These are phyloP conservation scores for Candida multigemmis DNA, from an alignment of 805 yeast genomes.

Conservation along the genomic window DNA sequence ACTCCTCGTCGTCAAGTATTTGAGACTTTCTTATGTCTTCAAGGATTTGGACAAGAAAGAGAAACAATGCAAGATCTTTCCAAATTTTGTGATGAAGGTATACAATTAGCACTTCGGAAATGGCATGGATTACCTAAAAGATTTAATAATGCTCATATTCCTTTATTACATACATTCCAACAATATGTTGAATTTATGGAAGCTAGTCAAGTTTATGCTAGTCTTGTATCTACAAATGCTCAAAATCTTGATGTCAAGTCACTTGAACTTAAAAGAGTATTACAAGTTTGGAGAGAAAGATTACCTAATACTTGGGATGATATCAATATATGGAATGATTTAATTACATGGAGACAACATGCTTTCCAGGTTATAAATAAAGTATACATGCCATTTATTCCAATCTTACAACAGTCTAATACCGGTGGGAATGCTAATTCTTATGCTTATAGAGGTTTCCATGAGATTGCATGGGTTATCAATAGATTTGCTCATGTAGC, in stretches of 20 bases:
- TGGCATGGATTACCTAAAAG: conserved; percentile 87
- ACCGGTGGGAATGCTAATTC: conserved; percentile 74
- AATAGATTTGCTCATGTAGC: conserved; percentile 98
- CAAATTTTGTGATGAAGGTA: conserved; percentile 89
- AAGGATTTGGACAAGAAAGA: conserved; percentile 86
- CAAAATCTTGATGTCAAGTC: conserved; percentile 88
- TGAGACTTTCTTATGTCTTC: conserved; percentile 87
- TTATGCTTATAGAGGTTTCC: conserved; percentile 95
- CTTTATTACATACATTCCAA: conserved; percentile 88
- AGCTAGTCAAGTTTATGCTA: conserved; percentile 88
- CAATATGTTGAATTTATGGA: conserved; percentile 97
- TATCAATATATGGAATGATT: conserved; percentile 93
- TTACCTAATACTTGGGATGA: conserved; percentile 97
- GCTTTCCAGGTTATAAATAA: conserved; percentile 94
- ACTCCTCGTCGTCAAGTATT: conserved; percentile 95
- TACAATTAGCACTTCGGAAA: conserved; percentile 80
- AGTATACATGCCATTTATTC: conserved; percentile 87
- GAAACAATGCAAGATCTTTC: conserved; percentile 81
- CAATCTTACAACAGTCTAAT: conserved; percentile 62
- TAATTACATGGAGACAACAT: conserved; percentile 98
- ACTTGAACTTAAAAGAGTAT: conserved; percentile 86
- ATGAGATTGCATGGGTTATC: conserved; percentile 98
- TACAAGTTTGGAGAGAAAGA: conserved; percentile 97
- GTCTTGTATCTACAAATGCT: conserved; percentile 81
- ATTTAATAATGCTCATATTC: conserved; percentile 76